Conservation (phyloP, 2,329 filamentous ascomycete species). For the Leptodontidium sp. region DNA sequence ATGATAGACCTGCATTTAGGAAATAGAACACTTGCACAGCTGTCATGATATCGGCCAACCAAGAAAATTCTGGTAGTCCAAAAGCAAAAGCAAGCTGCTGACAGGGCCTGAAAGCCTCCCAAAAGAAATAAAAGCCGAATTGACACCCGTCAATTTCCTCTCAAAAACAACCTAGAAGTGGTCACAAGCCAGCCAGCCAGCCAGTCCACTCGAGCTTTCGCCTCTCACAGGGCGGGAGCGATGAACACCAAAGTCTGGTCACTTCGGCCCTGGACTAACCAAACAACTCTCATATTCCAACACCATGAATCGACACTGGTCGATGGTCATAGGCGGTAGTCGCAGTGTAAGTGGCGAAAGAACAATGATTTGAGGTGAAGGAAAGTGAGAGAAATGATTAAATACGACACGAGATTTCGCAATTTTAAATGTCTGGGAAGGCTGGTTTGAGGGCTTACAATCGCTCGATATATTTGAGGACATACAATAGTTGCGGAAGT, state of each 20-base stretch:
- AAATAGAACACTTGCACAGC: neutral
- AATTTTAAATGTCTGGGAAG: neutral
- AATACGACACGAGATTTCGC: neutral
- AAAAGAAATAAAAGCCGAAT: neutral
- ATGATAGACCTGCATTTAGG: neutral
- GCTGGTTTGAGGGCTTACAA: neutral
- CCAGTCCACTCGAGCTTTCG: neutral
- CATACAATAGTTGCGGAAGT: neutral
- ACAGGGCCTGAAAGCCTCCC: too few species aligned
- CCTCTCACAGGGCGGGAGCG: neutral
- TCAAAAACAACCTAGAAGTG: too few species aligned
- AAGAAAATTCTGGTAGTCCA: neutral
- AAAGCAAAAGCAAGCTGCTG: neutral
- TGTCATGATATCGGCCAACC: neutral
- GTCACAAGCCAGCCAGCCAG: neutral
- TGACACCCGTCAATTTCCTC: neutral
- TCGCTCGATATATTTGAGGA: neutral
- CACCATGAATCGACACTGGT: too few species aligned
- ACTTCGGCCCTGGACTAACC: too few species aligned
- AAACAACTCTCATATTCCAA: neutral
- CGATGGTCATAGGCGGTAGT: too few species aligned
- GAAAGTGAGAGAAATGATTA: neutral
- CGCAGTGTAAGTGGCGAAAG: neutral
- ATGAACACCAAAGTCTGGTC: neutral
- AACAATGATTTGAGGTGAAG: neutral